phyloP scores from a whole-genome alignment of 768 basidiomycete species.

The Boletus edulis region DNA sequence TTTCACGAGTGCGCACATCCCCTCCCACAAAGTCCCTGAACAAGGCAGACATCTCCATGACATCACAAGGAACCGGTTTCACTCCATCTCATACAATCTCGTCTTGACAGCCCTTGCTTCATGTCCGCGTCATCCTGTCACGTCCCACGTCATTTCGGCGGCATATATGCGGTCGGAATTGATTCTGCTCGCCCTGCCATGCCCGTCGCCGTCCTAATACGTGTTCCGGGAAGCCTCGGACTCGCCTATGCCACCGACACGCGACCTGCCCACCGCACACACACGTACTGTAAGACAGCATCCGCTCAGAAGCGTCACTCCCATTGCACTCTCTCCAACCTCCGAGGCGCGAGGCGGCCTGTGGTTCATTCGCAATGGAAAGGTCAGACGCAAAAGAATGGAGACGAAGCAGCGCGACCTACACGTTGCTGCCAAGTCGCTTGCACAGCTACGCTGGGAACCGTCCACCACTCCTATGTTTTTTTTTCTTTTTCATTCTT shows the following conservation, averaged over 20 bases:
- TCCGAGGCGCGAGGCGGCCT: conserved; percentile 9
- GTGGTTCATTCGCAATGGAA: conserved; percentile 4
- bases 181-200: not conserved
- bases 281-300: conserved; percentile 7
- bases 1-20: not conserved
- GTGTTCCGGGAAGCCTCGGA: conserved; percentile 12
- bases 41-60: conserved; percentile 3
- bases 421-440: conserved; percentile 21
- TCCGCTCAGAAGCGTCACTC: not conserved
- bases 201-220: conserved; percentile 4
- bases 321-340: not conserved
- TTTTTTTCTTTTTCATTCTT: not conserved
- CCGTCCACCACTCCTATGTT: not conserved
- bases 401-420: conserved; percentile 15
- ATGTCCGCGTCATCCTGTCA: conserved; percentile 6
- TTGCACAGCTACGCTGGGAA: conserved; percentile 6
- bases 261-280: not conserved
- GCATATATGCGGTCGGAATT: too few species aligned
- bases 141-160: not conserved
- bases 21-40: conserved; percentile 5
- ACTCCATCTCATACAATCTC: not conserved
- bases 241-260: conserved; percentile 2
- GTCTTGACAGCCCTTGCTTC: conserved; percentile 5
- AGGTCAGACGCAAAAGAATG: conserved; percentile 4
- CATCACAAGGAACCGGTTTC: not conserved